Evolutionary conservation across 352 stramenopile genomes (phyloP), one percentile per base, ranked within the genome.

Genomic region (Phytophthora constricta): DNA sequence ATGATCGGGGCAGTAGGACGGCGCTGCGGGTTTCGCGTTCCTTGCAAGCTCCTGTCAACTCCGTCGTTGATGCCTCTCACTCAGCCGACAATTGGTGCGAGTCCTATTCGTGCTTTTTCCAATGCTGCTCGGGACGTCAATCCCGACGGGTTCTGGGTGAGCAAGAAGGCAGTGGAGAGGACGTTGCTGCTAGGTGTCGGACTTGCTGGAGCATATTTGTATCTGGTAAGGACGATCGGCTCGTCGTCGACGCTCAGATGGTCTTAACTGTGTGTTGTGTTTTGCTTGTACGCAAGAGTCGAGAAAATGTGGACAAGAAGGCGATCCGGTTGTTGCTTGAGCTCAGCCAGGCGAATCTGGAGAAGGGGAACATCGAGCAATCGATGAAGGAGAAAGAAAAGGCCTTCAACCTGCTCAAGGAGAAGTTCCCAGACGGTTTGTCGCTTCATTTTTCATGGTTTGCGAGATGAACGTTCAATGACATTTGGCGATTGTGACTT

Each of bases 101-200:
- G 50, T 52, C 26, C 37, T 5, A 54, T 49, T 26, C 63, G 63
- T 8, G 23, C 41, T 9, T 62, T 61, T 28, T 61, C 55, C 48
- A 65, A 28, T 65, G 27, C 39, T 17, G n/a, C 55, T 45, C 25
- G 56, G 28, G 23, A 11, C 26, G 49, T n/a, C 20, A 41, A 41
- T 17, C 17, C 49, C 1, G 56, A 70, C 37, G 63, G 58, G 7
- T 60, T 63, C 25, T 63, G 62, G 42, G 57, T 72, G 39, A 70
- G 56, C 49, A 70, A 70, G 41, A 60, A 43, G 26, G 55, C 49
- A 10, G 55, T 65, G 20, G 65, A 70, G 41, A 57, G 23, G 55
- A 65, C 48, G 27, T 14, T 65, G 28, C 16, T 57, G 37, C 11
- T 71, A 11, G 63, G 49, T 45, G 56, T 49, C 20, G 64, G 22